Conservation (phyloP, 2,329 filamentous ascomycete species). For the Macrophomina pseudophaseolina region DNA sequence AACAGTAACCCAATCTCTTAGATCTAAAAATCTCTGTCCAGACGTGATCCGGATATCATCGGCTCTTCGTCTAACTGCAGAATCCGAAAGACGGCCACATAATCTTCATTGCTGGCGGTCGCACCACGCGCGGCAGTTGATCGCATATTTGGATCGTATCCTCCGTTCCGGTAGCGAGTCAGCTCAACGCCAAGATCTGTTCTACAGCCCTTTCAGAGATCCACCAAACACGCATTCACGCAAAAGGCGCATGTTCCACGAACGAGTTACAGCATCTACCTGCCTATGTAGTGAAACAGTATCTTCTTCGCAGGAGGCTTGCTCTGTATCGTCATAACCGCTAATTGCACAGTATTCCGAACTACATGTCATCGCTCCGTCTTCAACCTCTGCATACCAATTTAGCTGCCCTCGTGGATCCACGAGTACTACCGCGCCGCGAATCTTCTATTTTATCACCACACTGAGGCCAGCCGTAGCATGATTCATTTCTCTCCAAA, state of each 20-base stretch:
- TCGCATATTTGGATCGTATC: neutral
- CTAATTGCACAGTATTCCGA: no score
- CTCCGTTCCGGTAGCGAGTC: neutral
- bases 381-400: no score
- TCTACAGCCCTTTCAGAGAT: neutral
- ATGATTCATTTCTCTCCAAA: no score
- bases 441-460: no score
- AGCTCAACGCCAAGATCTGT: neutral
- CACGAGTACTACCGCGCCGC: no score
- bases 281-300: no score
- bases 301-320: no score
- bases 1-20: neutral
- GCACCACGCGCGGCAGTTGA: neutral
- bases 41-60: neutral
- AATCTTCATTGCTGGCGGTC: neutral
- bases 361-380: no score
- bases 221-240: neutral
- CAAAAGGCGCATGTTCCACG: neutral
- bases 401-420: no score
- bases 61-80: neutral
- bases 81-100: neutral
- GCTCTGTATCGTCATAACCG: no score
- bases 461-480: no score
- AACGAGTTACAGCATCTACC: no score
- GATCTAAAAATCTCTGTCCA: neutral